Base-by-base conservation (phyloP, 2,329 filamentous ascomycete species). In the Sarocladium strictum region DNA sequence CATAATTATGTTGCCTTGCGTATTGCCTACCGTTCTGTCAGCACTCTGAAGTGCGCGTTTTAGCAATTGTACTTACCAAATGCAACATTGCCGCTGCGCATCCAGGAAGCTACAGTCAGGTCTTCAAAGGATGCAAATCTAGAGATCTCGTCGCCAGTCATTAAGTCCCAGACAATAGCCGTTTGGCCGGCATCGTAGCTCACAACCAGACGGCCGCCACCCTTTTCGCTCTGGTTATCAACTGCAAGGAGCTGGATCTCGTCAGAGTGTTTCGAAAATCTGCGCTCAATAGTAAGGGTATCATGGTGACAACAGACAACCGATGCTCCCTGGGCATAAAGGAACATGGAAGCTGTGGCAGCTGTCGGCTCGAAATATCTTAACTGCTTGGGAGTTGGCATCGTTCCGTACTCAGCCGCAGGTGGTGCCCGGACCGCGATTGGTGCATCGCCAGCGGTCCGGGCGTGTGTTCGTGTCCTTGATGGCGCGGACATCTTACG, bases 21-120 rank as follows among this genome's bases (percentile, higher is more conserved):
- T 81, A 67, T 97, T 97, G 55, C 94, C 93, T 97, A 56, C 12
- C 47, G 38, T 5, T 9, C 35, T 19, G 27, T 51, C 47, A 51
- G 47, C 55, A 4, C 38, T 49, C 29, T n/a, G 24, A 19, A 38
- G 27, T 26, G 14, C 24, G 10, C 23, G 35, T 24, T 43, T 26
- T 29, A 23, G 11, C 19, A 37, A 26, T 14, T 26, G 47, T 54
- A 65, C 85, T 70, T 78, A 97, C 93, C 94, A 76, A 97, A 97
- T 35, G 90, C 93, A 61, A 99, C 86, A 72, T 96, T 96, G 54
- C 94, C 94, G 72, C 97, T 97, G 43, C 87, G 83, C 92, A 99
- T 97, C 90, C 94, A 99, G 12, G 89, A 80, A 35, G 92, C 93
- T 27, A 90, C 86, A 21, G 85, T 86, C 59, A 97, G 80, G 60